Evolutionary conservation across 257 asterid species (phyloP), one percentile per base, ranked within the genome.

Genomic region (Nemophila menziesii): DNA sequence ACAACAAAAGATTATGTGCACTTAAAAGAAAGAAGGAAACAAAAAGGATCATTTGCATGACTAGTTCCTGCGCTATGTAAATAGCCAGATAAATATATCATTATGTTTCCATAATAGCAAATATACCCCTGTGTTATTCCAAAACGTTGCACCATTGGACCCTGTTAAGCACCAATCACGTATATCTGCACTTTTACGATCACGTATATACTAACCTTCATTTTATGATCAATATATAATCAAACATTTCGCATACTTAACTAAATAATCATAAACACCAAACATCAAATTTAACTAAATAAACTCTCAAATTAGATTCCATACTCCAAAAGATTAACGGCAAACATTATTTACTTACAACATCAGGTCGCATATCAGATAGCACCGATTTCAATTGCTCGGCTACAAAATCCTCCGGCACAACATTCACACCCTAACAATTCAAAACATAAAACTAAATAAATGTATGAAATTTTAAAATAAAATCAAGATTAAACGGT

Each of bases 351-450:
- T 39, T 43, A 64, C 95, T 82, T 55, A 87, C 97, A 49, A 87
- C 93, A 65, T 87, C 83, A 42, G 93, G 93, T 29, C n/a, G 70
- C 97, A 87, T 83, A 70, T 83, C 95, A 9, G 83, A 80, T 8
- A 87, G 74, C 51, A 83, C 86, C 0, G 95, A 87, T 47, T 54
- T 71, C 82, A 87, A 60, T 61, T 87, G 97, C 61, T 80, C 71
- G n/a, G 70, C 56, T 21, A 87, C 81, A 29, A 83, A 64, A 42
- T 80, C 90, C 61, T 73, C 92, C 2, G 69, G 54, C 27, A 80
- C 69, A 52, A 61, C 37, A 60, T 56, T 55, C 63, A 80, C 95
- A 27, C 89, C 97, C 97, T 87, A 51, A 48, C 34, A 42, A 60
- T 62, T 56, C 26, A 59, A 69, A 63, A 61, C 4, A 16, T 21